Evolutionary conservation across 768 basidiomycete species (phyloP).

Genomic region (Favolaschia claudopus): DNA sequence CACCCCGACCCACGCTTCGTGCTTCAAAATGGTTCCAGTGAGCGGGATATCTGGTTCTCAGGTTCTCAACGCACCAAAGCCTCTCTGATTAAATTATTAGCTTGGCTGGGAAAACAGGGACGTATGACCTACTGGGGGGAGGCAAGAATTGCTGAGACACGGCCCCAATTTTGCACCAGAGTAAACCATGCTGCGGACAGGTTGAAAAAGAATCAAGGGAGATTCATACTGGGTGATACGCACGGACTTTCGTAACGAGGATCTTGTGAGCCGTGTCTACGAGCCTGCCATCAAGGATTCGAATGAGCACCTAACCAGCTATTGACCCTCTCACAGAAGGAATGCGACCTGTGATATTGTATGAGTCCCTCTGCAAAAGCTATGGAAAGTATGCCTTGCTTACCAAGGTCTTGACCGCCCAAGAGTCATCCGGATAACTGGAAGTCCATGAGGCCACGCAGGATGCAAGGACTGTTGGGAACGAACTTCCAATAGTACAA

Average conservation of each 20-base stretch:
- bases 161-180: conserved; percentile 22
- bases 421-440: conserved; percentile 22
- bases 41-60: no score
- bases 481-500: conserved; percentile 26
- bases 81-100: conserved; percentile 2
- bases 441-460: not conserved
- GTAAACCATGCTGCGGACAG: conserved; percentile 22
- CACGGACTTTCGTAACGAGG: conserved; percentile 24
- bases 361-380: not conserved
- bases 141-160: conserved; percentile 23
- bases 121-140: conserved; percentile 15
- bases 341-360: conserved; percentile 5
- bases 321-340: not conserved
- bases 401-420: conserved; percentile 13
- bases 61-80: conserved; percentile 8
- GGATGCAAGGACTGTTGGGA: not conserved
- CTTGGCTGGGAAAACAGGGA: not conserved
- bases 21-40: not conserved
- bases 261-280: conserved; percentile 24
- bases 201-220: conserved; percentile 11
- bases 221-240: not conserved
- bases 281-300: not conserved
- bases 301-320: not conserved
- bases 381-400: not conserved
- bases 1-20: conserved; percentile 19